phyloP scores from a whole-genome alignment of 495 filamentous ascomycete genomes.

The Lasiosphaeriaceae sp. region DNA sequence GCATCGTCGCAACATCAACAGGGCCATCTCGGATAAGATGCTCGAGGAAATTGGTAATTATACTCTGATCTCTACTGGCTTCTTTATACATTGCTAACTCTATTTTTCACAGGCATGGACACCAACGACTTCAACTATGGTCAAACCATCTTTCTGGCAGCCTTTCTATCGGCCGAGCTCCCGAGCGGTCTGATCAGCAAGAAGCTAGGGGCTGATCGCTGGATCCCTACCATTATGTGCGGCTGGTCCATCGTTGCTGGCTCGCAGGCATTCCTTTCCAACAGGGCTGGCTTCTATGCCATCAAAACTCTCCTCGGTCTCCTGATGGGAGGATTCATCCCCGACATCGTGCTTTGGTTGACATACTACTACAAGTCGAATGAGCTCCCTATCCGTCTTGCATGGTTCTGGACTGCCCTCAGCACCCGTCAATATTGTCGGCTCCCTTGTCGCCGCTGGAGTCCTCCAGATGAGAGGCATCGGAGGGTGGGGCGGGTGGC shows the following conservation, averaged over 20 bases:
- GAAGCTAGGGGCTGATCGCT: slow-evolving; percentile 68
- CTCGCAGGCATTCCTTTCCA: slow-evolving; percentile 60
- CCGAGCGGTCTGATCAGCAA: slow-evolving; percentile 72
- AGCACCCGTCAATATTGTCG: slow-evolving; percentile 45
- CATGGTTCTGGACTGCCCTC: slow-evolving; percentile 47
- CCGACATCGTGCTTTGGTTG: slow-evolving; percentile 37
- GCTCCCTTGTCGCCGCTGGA: slow-evolving; percentile 45
- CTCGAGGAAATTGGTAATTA: slow-evolving; percentile 38
- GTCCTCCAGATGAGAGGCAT: slow-evolving; percentile 47
- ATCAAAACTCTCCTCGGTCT: slow-evolving; percentile 61
- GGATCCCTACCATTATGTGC: slow-evolving; percentile 78
- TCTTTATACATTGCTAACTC: slow-evolving; percentile 8
- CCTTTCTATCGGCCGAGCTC: slow-evolving; percentile 64
- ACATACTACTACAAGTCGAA: slow-evolving; percentile 52
- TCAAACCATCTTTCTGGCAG: slow-evolving; percentile 65
- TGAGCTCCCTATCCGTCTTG: slow-evolving; percentile 46
- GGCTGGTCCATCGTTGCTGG: slow-evolving; percentile 67
- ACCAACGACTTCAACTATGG: slow-evolving; percentile 74
- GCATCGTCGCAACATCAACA: slow-evolving; percentile 68
- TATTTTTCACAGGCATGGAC: slow-evolving; percentile 45
- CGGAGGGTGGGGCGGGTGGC: slow-evolving; percentile 51
- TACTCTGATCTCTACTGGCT: too few relatives aligned
- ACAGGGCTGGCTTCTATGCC: slow-evolving; percentile 52
- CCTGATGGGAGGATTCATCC: slow-evolving; percentile 65
- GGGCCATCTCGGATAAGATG: slow-evolving; percentile 70